Percentiles rank a stretch among this genome's conserved stretches.
Evolutionary conservation across 768 basidiomycete species (phyloP).

Genomic region (Termitomyces sp.): DNA sequence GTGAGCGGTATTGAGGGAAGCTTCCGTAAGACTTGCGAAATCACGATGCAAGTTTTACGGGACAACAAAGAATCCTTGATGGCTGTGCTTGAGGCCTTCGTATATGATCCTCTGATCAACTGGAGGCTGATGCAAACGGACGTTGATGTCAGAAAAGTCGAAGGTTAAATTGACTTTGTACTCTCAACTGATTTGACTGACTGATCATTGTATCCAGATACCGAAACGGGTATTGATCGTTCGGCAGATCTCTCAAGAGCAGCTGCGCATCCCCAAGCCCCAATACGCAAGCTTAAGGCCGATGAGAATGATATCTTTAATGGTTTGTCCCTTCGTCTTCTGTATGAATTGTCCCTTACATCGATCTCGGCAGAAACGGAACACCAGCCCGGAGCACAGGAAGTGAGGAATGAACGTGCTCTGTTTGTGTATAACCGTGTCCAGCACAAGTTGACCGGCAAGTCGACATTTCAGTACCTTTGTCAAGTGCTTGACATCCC

Average conservation of each 20-base stretch:
- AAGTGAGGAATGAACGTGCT: slow-evolving; percentile 88
- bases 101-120: slow-evolving; percentile 96
- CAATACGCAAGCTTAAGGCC: slow-evolving; percentile 75
- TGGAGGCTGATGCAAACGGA: slow-evolving; percentile 92
- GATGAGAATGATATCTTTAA: slow-evolving; percentile 95
- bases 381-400: slow-evolving; percentile 61
- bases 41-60: slow-evolving; percentile 94
- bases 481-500: not conserved
- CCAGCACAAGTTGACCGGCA: slow-evolving; percentile 90
- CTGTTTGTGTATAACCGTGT: slow-evolving; percentile 92
- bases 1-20: slow-evolving; percentile 98
- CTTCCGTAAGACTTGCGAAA: slow-evolving; percentile 93
- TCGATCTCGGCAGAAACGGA: slow-evolving; percentile 29
- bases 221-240: slow-evolving; percentile 46
- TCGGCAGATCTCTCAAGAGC: slow-evolving; percentile 61
- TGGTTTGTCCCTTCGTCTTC: slow-evolving; percentile 39
- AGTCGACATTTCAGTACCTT: slow-evolving; percentile 12
- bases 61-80: slow-evolving; percentile 98
- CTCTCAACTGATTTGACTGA: not conserved
- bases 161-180: slow-evolving; percentile 38
- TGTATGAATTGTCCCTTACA: not conserved
- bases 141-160: slow-evolving; percentile 61
- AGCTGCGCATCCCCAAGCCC: slow-evolving; percentile 73
- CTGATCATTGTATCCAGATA: slow-evolving; percentile 21
- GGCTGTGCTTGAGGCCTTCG: slow-evolving; percentile 98